Evolutionary conservation across 2,329 filamentous ascomycete genomes (phyloP).

Genomic region (Dactylellina drechsleri): DNA sequence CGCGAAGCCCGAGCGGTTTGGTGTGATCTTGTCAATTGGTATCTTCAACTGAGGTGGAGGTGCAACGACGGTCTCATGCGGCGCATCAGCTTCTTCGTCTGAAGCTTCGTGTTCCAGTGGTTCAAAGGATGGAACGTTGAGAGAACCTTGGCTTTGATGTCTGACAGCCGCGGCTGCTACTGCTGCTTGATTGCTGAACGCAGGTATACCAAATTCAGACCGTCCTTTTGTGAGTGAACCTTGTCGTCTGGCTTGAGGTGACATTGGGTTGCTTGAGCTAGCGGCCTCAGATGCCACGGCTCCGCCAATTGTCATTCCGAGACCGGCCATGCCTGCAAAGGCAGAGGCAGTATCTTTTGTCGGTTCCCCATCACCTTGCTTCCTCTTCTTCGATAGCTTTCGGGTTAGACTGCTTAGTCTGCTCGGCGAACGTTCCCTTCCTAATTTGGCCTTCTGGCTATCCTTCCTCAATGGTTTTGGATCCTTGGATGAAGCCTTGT

Average conservation of each 20-base stretch:
- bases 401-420: conserved; percentile 45
- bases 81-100: conserved; percentile 72
- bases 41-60: conserved; percentile 49
- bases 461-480: conserved; percentile 45
- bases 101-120: conserved; percentile 71
- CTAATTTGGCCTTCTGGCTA: conserved; percentile 42
- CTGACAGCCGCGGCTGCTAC: conserved; percentile 16
- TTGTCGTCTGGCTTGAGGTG: conserved; percentile 36
- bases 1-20: conserved; percentile 79
- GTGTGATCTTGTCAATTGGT: conserved; percentile 73
- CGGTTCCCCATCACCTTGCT: conserved; percentile 39
- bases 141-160: conserved; percentile 51
- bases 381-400: conserved; percentile 51
- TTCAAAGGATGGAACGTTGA: conserved; percentile 56
- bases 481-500: conserved; percentile 43
- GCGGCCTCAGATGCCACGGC: conserved; percentile 32
- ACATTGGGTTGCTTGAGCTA: conserved; percentile 50
- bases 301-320: conserved; percentile 48
- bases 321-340: conserved; percentile 44
- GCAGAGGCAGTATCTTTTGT: conserved; percentile 46
- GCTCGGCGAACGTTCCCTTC: conserved; percentile 45
- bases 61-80: conserved; percentile 71
- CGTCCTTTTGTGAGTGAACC: conserved; percentile 30
- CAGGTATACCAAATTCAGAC: conserved; percentile 36
- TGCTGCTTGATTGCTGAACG: conserved; percentile 30